Percentiles rank a stretch among this genome's conserved stretches.
phyloP scores from a whole-genome alignment of 352 stramenopile species.

The Pythium myriotylum region DNA sequence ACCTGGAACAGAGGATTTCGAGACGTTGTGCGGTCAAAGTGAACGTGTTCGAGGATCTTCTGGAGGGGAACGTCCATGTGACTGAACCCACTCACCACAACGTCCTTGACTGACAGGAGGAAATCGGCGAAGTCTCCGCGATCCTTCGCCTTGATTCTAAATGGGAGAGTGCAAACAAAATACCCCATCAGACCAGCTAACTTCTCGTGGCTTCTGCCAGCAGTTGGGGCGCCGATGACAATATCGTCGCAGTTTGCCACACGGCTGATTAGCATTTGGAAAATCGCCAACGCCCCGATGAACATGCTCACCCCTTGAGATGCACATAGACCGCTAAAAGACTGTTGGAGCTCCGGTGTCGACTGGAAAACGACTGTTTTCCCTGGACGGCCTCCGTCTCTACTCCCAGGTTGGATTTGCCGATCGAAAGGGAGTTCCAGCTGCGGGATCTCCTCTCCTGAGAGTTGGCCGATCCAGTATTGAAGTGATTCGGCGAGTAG shows the following conservation, averaged over 20 bases:
- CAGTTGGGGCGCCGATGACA: constrained; percentile 46
- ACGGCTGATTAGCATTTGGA: constrained; percentile 47
- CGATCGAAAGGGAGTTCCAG: constrained; percentile 54
- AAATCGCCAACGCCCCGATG: constrained; percentile 49
- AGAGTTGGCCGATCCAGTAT: constrained; percentile 52
- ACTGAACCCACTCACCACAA: constrained; percentile 45
- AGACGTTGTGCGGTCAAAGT: constrained; percentile 14
- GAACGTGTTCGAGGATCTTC: constrained; percentile 50
- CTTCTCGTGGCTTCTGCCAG: constrained; percentile 33
- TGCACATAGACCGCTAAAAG: constrained; percentile 37
- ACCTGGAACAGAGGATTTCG: constrained; percentile 45
- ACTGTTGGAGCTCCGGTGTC: constrained; percentile 27
- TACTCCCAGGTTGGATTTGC: background rate
- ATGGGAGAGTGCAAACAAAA: constrained; percentile 61
- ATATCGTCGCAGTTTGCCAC: constrained; percentile 45
- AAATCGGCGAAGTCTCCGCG: constrained; percentile 35
- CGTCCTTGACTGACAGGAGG: constrained; percentile 38
- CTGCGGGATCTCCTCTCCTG: constrained; percentile 10
- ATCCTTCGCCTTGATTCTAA: constrained; percentile 36
- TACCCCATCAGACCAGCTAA: constrained; percentile 50
- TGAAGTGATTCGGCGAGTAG: constrained; percentile 37
- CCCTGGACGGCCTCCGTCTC: constrained; percentile 16
- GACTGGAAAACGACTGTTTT: constrained; percentile 42
- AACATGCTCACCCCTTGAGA: constrained; percentile 45
- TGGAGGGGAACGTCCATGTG: constrained; percentile 60